Conservation (phyloP, 2,329 filamentous ascomycete genomes). For the Clarireedia homoeocarpa region DNA sequence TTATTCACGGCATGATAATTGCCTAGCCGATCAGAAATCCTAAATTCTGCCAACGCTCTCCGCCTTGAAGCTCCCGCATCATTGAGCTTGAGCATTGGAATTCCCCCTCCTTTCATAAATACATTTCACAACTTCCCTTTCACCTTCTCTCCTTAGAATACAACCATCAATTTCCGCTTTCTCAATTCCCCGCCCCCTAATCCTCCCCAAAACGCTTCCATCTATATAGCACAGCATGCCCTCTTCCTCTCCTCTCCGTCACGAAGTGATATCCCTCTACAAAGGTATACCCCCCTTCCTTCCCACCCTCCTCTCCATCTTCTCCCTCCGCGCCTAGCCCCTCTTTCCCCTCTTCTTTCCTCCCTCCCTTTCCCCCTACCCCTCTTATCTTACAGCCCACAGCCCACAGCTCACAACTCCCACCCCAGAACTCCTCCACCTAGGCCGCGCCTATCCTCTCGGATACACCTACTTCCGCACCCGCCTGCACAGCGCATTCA, state of each 20-base stretch:
- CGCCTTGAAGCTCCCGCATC: too few relatives aligned
- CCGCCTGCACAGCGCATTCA: conserved; percentile 79
- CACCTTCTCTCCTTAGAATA: too few relatives aligned
- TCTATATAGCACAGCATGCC: neutral
- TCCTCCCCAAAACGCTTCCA: neutral
- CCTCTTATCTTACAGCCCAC: neutral
- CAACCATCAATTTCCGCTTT: too few relatives aligned
- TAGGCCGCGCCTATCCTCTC: conserved; percentile 80
- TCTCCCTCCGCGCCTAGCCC: neutral
- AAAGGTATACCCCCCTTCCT: conserved; percentile 53
- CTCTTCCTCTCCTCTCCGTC: conserved; percentile 42
- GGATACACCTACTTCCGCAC: conserved; percentile 77
- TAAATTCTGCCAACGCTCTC: too few relatives aligned
- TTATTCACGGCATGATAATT: too few relatives aligned
- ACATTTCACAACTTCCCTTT: too few relatives aligned
- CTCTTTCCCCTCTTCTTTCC: neutral
- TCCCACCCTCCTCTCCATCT: neutral
- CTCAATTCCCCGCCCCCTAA: neutral
- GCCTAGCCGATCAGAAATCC: too few relatives aligned
- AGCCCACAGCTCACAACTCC: neutral
- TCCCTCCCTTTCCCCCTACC: neutral
- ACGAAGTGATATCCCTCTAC: conserved; percentile 78
- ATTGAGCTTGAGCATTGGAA: too few relatives aligned
- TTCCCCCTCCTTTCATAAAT: too few relatives aligned
- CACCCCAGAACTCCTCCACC: conserved; percentile 65